Base-by-base conservation (phyloP, 2,329 filamentous ascomycete genomes). In the Cryoendolithus antarcticus region DNA sequence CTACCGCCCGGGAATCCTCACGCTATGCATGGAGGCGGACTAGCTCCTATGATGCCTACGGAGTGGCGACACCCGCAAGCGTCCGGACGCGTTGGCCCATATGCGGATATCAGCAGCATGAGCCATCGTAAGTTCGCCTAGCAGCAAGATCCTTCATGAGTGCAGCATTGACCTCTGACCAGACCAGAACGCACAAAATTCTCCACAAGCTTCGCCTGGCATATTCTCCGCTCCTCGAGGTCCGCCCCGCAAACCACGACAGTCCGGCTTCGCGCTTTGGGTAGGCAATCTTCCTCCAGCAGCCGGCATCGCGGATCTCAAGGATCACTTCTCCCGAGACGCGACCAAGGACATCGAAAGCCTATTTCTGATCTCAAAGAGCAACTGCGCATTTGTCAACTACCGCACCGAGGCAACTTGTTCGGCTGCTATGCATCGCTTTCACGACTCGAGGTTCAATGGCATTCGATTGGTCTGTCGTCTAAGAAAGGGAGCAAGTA, bases 351-450 rank as follows among this genome's bases (percentile, higher is more conserved):
- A 88, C 1, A 75, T 96, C 13, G 83, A 94, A 57, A 94, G 86
- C 34, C 66, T 96, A 0, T 95, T 96, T 49, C 66, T 96, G 29
- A 96, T 96, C 31, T 89, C 88, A 0, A 95, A 95, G 60, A 95
- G 88, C 58, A 95, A 95, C 56, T 96, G 89, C 55, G 89, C 88
- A 0, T 96, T 96, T 64, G 86, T 93, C 48, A 96, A 96, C 55
- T 96, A 93, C 58, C 83, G 80, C 46, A 82, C 85, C 37, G 86
- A 94, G 52, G 64, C 69, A 3, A 76, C 77, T 4, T 95, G 86
- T 55, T 64, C 74, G 5, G 70, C 74, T 6, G 89, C 89, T 0
- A 84, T 94, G 65, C 72, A 77, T 34, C 78, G 84, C 48, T 81
- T 96, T 33, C 86, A 96, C 58, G 88, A 96, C 54, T 93, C 86